These are phyloP conservation scores for Castanea mollissima DNA, from an alignment of 306 rosid genomes.

Conservation along the genomic window DNA sequence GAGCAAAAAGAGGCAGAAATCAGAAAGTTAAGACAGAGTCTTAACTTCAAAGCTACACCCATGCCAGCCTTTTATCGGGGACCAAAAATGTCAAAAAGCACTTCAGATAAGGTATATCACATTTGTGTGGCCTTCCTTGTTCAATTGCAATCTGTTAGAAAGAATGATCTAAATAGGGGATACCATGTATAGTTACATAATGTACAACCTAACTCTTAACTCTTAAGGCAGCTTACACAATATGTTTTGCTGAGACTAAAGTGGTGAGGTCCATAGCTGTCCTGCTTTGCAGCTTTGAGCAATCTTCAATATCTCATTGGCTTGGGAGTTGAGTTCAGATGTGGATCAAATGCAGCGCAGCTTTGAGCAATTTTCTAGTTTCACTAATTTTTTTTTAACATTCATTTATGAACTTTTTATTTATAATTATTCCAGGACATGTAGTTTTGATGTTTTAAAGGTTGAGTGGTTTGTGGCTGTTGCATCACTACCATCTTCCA, in stretches of 20 bases:
- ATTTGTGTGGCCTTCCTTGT: background rate
- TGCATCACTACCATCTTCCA: conserved; percentile 67
- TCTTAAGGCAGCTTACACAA: no score
- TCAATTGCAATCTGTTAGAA: background rate
- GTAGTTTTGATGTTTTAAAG: conserved; percentile 74
- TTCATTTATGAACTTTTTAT: background rate
- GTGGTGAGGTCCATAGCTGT: conserved; percentile 22
- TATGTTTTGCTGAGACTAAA: no score
- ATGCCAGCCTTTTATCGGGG: conserved; percentile 41
- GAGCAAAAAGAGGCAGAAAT: conserved; percentile 51
- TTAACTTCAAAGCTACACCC: conserved; percentile 54
- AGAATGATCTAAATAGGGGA: no score
- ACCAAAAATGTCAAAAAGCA: conserved; percentile 45
- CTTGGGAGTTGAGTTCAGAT: background rate
- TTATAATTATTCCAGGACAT: conserved; percentile 52
- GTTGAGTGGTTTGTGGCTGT: conserved; percentile 73
- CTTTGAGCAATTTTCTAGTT: background rate
- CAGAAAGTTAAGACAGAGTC: conserved; percentile 41
- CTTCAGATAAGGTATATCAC: conserved; percentile 47
- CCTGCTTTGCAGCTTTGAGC: background rate
- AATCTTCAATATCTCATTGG: background rate
- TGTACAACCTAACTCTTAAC: no score
- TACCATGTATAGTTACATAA: no score
- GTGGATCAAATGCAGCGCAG: background rate
- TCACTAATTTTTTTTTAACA: conserved; percentile 6